These are phyloP conservation scores for Sporothrix curviconia DNA, from an alignment of 2,329 filamentous ascomycete genomes.

Conservation along the genomic window DNA sequence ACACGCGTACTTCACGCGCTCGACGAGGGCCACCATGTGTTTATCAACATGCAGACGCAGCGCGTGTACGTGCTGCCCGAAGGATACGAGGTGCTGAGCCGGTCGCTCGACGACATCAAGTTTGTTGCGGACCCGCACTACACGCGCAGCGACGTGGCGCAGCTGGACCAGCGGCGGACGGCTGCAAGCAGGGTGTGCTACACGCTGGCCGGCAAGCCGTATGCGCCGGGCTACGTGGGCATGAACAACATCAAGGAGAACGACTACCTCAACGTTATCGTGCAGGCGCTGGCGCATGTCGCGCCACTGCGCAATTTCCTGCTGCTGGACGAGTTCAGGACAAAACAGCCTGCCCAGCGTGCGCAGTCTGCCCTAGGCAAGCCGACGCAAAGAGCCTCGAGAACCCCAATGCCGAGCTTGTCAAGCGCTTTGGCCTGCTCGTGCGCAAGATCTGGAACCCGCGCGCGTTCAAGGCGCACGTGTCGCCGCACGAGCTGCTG, in stretches of 20 bases:
- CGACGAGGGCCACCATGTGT: slow-evolving; percentile 93
- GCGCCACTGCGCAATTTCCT: slow-evolving; percentile 85
- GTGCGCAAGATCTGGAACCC: slow-evolving; percentile 98
- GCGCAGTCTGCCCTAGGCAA: no score
- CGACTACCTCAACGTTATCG: slow-evolving; percentile 94
- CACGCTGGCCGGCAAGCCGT: slow-evolving; percentile 77
- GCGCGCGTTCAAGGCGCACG: slow-evolving; percentile 90
- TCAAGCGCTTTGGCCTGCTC: slow-evolving; percentile 79
- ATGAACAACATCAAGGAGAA: slow-evolving; percentile 99
- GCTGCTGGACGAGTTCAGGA: slow-evolving; percentile 72
- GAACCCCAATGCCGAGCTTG: slow-evolving; percentile 64
- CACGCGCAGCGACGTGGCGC: slow-evolving; percentile 69
- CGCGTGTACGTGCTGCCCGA: slow-evolving; percentile 89
- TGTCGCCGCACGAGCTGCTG: slow-evolving; percentile 92
- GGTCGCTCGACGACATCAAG: slow-evolving; percentile 95
- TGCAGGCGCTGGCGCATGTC: slow-evolving; percentile 87
- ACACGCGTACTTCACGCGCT: slow-evolving; percentile 97
- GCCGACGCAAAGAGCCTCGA: no score
- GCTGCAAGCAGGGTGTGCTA: slow-evolving; percentile 46
- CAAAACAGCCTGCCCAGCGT: neutral
- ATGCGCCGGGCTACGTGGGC: slow-evolving; percentile 89
- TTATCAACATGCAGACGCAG: slow-evolving; percentile 93
- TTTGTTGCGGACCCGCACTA: slow-evolving; percentile 92
- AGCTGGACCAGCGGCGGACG: slow-evolving; percentile 55
- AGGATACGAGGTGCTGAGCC: slow-evolving; percentile 92